Base-by-base conservation (phyloP, 225 moss, liverwort and hornwort species). In the Pseudisothecium myosuroides region DNA sequence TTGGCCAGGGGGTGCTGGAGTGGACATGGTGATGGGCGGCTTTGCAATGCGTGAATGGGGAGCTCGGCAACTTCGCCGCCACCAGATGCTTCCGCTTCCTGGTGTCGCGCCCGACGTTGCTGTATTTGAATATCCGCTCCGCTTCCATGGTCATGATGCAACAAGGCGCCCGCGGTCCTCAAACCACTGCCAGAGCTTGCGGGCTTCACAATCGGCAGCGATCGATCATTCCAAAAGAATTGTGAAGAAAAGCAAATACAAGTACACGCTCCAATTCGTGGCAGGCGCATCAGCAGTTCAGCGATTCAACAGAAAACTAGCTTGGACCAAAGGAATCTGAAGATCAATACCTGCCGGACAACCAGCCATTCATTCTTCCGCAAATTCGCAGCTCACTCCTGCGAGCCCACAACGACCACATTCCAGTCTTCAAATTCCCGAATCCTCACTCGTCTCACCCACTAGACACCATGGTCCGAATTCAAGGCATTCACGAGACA, bases 81-180 rank as follows among this genome's bases (percentile, higher is more conserved):
- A 93, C 89, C 47, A 92, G 54, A 36, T 89, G 87, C 78, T 89
- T 95, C 84, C 80, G 68, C 87, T 80, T 91, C 63, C 81, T 71
- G 29, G 71, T 77, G 87, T 84, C 84, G 31, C 84, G 87, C 80
- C 74, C 83, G 62, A 81, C 92, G 80, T 67, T 73, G 76, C 59
- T 90, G 61, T 69, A 74, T 43, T 90, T 88, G 66, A 68, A 82
- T 43, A 90, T 88, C 65, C 77, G 63, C 86, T 92, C 92, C 43
- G 85, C 90, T 87, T 85, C 88, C 80, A 90, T 85, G 22, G 75
- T 85, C 90, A 84, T 49, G 26, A 68, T 64, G 43, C 54, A 41
- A 55, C 31, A n/a, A 59, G 37, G 59, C 71, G 4, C 49, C 41
- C 39, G 24, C 32, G 9, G 24, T 34, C 36, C 76, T 87, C 65